Percentiles rank a stretch among this genome's conserved stretches.
Evolutionary conservation across 805 yeast genomes (phyloP).

Genomic region (Yamadazyma scolyti): DNA sequence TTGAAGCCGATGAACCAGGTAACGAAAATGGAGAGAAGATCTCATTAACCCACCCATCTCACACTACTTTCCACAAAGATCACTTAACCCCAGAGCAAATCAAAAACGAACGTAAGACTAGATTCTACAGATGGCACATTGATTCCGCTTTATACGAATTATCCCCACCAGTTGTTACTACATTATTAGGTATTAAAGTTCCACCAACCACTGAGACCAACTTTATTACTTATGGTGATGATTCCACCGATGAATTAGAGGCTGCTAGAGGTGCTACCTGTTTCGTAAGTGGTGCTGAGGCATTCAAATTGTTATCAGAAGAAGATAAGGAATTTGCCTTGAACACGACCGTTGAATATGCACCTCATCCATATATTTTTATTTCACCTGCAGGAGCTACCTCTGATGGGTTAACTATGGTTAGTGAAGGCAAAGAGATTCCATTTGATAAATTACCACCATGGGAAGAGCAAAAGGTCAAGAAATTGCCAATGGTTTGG

Average conservation of each 20-base stretch:
- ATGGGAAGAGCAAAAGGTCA: slow-evolving; percentile 79
- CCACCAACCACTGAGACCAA: slow-evolving; percentile 66
- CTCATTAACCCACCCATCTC: slow-evolving; percentile 77
- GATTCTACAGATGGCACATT: slow-evolving; percentile 92
- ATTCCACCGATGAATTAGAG: slow-evolving; percentile 56
- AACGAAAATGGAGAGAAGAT: slow-evolving; percentile 60
- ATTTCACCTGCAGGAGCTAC: slow-evolving; percentile 80
- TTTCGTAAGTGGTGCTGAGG: slow-evolving; percentile 79
- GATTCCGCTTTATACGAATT: slow-evolving; percentile 85
- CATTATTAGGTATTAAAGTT: slow-evolving; percentile 76
- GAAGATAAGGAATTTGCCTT: slow-evolving; percentile 75
- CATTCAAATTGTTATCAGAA: slow-evolving; percentile 61
- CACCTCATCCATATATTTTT: slow-evolving; percentile 89
- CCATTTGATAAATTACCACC: slow-evolving; percentile 67
- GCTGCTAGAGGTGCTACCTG: slow-evolving; percentile 86
- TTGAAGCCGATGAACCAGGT: slow-evolving; percentile 51
- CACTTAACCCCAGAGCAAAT: slow-evolving; percentile 63
- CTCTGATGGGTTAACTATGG: slow-evolving; percentile 83
- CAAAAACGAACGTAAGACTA: slow-evolving; percentile 56
- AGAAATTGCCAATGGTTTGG: slow-evolving; percentile 84
- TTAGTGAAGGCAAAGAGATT: slow-evolving; percentile 70
- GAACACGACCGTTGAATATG: slow-evolving; percentile 77
- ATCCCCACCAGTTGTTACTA: slow-evolving; percentile 84
- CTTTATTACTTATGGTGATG: slow-evolving; percentile 57
- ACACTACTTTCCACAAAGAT: slow-evolving; percentile 71